These are phyloP conservation scores for Penicillium aurantiogriseum DNA, from an alignment of 2,329 filamentous ascomycete species.

Conservation along the genomic window DNA sequence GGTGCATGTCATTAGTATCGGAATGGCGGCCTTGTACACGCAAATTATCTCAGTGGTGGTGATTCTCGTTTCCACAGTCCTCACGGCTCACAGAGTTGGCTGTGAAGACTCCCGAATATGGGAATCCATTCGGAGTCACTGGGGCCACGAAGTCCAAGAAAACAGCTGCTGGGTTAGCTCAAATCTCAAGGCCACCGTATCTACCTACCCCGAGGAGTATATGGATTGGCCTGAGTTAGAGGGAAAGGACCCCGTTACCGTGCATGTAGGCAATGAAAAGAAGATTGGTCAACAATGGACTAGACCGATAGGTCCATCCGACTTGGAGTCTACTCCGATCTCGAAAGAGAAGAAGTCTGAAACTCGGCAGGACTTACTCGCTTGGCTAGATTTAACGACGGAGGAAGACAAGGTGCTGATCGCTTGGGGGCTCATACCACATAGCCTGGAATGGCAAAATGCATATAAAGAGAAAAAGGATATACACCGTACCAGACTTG, in stretches of 20 bases:
- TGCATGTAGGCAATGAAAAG: not conserved
- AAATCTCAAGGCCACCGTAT: not conserved
- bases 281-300: not conserved
- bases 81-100: constrained; percentile 9
- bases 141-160: not conserved
- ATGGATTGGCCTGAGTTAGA: not conserved
- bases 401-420: constrained; percentile 12
- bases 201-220: not conserved
- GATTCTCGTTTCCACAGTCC: constrained; percentile 8
- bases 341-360: not conserved
- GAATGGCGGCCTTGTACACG: not conserved
- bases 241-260: not conserved
- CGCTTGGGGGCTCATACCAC: constrained; percentile 15
- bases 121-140: not conserved
- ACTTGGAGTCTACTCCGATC: not conserved
- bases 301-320: not conserved
- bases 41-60: not conserved
- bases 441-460: constrained; percentile 10
- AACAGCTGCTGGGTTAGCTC: not conserved
- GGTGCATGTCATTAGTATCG: not conserved
- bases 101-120: constrained; percentile 7
- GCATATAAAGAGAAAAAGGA: constrained; percentile 11
- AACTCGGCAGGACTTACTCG: constrained; percentile 13
- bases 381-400: constrained; percentile 12
- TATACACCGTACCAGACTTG: not conserved